Base-by-base conservation (phyloP, 2,329 filamentous ascomycete species). In the Falciphora oryzae region DNA sequence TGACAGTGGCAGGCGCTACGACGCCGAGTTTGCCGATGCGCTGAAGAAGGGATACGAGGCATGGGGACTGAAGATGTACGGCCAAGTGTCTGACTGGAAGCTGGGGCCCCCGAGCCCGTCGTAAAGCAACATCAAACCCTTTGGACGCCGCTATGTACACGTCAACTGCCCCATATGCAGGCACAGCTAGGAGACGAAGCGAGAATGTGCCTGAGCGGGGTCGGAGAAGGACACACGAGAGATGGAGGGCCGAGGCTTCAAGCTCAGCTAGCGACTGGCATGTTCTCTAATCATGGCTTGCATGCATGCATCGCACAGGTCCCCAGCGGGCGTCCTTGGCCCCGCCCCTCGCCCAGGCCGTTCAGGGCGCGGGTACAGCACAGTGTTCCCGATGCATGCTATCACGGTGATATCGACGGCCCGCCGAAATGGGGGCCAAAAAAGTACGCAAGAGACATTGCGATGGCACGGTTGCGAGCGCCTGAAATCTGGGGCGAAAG, bases 1-100 rank as follows among this genome's bases (percentile, higher is more conserved):
- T 8, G 71, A 74, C 10, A 73, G 70, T 32, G 80, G 78, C 3
- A 73, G 69, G 65, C 65, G 64, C 28, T 82, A 73, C 63, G 79
- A 81, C 61, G 31, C 63, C 0, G 69, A 66, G 1, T 78, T 82
- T 67, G 64, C 68, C 0, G 71, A 76, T 65, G 71, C 72, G 1
- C 44, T 81, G 64, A 66, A 70, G 50, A 68, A 75, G 25, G 80
- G 79, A 10, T 35, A 8, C 31, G 58, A 60, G 31, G 29, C 4
- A 4, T 60, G 58, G 58, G 31, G 58, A 29, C 10, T 10, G 58
- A 18, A 5, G 22, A 35, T n/a, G 29, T 32, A 60, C 29, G 58
- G 31, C 27, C 14, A 25, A 16, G 22, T 31, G 58, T 4, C 25
- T 2, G 58, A 60, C 16, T 60, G 27, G 28, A 35, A 35, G 2